Percentiles rank a stretch among this genome's conserved stretches.
Evolutionary conservation across 495 filamentous ascomycete genomes (phyloP).

Genomic region (Tuber brumale): DNA sequence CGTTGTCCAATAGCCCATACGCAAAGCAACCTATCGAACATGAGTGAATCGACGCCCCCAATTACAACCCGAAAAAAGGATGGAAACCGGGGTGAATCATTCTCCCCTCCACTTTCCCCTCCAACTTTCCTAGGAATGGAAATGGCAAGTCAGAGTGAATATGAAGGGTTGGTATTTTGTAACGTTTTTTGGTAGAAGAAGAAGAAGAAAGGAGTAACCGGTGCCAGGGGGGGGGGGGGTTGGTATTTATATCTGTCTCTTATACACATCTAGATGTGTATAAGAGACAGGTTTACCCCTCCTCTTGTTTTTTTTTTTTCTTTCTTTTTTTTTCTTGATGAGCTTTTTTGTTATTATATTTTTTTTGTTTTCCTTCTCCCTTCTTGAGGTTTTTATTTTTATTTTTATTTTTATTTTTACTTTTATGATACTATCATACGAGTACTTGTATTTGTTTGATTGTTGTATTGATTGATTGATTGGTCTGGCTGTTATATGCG

Average conservation of each 20-base stretch:
- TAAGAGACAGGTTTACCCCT: no score
- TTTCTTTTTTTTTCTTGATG: no score
- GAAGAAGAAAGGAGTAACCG: conserved; percentile 42
- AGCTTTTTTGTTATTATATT: no score
- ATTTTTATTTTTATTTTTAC: no score
- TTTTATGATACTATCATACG: no score
- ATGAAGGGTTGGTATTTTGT: conserved; percentile 66
- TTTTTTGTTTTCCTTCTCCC: no score
- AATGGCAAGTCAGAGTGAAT: conserved; percentile 68
- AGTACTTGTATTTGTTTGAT: no score
- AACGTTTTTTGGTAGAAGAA: conserved; percentile 35
- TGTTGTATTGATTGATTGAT: no score
- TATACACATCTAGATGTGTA: no score
- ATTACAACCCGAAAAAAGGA: conserved; percentile 12
- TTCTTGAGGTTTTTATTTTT: no score
- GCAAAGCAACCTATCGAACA: conserved; percentile 23
- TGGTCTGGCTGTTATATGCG: neutral
- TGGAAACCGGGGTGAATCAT: conserved; percentile 12
- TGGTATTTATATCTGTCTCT: conserved; percentile 21
- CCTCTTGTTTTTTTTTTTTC: no score
- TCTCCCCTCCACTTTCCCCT: conserved; percentile 76
- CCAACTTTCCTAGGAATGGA: conserved; percentile 54
- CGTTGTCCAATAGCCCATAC: conserved; percentile 37
- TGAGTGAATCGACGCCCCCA: conserved; percentile 32
- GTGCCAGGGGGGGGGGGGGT: conserved; percentile 6